phyloP scores from a whole-genome alignment of 768 basidiomycete species.

The Neoboletus magnificus region DNA sequence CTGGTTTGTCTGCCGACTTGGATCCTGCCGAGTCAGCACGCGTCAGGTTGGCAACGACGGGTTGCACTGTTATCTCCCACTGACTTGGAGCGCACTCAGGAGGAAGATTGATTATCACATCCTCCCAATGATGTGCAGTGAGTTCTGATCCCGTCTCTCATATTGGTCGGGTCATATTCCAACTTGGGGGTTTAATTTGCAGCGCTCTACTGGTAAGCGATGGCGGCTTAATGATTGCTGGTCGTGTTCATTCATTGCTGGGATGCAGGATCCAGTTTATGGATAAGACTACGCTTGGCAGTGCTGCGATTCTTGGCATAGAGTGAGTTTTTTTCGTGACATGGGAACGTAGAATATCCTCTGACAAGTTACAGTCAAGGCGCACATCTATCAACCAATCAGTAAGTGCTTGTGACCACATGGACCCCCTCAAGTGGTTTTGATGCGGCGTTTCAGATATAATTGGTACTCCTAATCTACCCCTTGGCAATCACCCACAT shows the following conservation, averaged over 20 bases:
- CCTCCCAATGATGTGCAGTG: constrained; percentile 69
- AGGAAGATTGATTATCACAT: constrained; percentile 67
- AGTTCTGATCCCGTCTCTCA: constrained; percentile 25
- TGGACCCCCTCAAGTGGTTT: neutral
- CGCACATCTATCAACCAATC: constrained; percentile 60
- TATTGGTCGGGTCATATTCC: neutral
- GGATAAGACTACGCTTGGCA: constrained; percentile 73
- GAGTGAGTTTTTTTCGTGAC: constrained; percentile 37
- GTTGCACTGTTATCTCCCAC: neutral
- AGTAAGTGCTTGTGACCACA: constrained; percentile 39
- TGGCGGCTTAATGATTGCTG: neutral
- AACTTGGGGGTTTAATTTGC: neutral
- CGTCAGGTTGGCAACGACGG: constrained; percentile 40
- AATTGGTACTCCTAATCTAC: constrained; percentile 47
- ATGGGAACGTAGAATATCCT: neutral
- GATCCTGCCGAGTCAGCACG: constrained; percentile 51
- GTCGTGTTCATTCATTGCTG: neutral
- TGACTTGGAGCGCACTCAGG: constrained; percentile 22
- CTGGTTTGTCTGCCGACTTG: constrained; percentile 41
- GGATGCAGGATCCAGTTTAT: constrained; percentile 68
- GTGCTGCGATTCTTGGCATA: constrained; percentile 68
- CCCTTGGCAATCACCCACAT: neutral
- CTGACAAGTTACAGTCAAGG: constrained; percentile 40
- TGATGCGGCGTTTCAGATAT: constrained; percentile 40
- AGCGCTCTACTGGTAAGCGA: constrained; percentile 54